Conservation (phyloP, 1,139 yeast genomes). For the Lodderomyces metapsilosis region DNA sequence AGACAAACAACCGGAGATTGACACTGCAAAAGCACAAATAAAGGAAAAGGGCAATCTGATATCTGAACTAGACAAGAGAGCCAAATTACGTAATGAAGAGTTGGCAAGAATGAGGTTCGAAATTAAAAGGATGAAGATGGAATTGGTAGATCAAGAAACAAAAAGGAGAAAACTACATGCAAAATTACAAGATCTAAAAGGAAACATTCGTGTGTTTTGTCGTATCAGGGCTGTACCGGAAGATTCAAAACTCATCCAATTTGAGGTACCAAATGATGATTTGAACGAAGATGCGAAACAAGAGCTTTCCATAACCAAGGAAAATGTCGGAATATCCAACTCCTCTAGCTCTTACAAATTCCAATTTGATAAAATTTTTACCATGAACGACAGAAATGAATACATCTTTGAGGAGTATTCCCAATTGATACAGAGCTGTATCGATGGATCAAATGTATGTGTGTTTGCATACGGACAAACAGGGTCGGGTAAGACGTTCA, state of each 20-base stretch:
- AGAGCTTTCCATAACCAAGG: constrained; percentile 34
- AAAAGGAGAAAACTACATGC: constrained; percentile 69
- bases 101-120: constrained; percentile 7
- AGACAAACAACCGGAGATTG: constrained; percentile 11
- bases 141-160: constrained; percentile 13
- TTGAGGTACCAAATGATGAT: constrained; percentile 49
- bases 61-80: not conserved
- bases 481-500: constrained; percentile 92
- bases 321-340: constrained; percentile 11
- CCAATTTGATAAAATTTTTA: constrained; percentile 78
- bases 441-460: constrained; percentile 91
- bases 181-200: constrained; percentile 79
- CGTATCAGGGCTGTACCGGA: constrained; percentile 65
- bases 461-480: constrained; percentile 98
- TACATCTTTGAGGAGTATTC: constrained; percentile 82
- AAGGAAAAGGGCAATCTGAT: not conserved
- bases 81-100: constrained; percentile 6
- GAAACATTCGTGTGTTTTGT: constrained; percentile 90
- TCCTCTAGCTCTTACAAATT: constrained; percentile 37
- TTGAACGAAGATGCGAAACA: constrained; percentile 49
- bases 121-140: constrained; percentile 22
- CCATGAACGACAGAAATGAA: constrained; percentile 49
- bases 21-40: not conserved
- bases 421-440: constrained; percentile 81
- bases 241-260: constrained; percentile 31